Evolutionary conservation across 768 basidiomycete species (phyloP).

Genomic region (Filobasidium wieringae): DNA sequence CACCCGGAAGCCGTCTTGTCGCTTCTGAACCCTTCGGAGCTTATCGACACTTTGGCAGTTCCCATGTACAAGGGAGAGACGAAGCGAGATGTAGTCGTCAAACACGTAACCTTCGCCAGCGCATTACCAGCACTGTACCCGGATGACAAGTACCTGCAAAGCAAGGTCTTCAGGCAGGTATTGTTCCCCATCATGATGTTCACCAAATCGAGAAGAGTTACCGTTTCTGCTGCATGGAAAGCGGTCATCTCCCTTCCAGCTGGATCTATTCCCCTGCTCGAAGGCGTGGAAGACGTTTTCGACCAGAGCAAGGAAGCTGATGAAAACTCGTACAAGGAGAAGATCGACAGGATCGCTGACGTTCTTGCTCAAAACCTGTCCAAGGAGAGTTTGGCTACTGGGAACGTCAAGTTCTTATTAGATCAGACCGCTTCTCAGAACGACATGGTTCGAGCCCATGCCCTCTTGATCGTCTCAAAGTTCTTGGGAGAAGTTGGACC

Average conservation of each 20-base stretch:
- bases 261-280: background rate
- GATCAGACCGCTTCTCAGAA: background rate
- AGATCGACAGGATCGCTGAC: background rate
- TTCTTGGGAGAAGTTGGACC: background rate
- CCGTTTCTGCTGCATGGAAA: constrained; percentile 59
- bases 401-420: background rate
- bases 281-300: background rate
- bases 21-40: background rate
- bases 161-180: constrained; percentile 36
- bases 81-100: constrained; percentile 41
- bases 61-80: constrained; percentile 18
- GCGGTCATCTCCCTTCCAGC: background rate
- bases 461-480: background rate
- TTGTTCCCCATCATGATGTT: constrained; percentile 66
- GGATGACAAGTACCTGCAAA: constrained; percentile 35
- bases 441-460: background rate
- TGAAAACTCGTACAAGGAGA: background rate
- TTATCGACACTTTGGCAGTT: constrained; percentile 12
- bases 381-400: background rate
- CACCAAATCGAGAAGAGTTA: constrained; percentile 59
- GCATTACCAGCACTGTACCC: constrained; percentile 41
- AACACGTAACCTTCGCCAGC: constrained; percentile 45
- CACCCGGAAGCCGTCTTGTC: constrained; percentile 43
- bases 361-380: background rate
- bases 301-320: background rate